A percentile compares a stretch with the other conserved stretches of the same genome.
phyloP scores from a whole-genome alignment of 768 basidiomycete species.

The Pulveroboletus ravenelii region DNA sequence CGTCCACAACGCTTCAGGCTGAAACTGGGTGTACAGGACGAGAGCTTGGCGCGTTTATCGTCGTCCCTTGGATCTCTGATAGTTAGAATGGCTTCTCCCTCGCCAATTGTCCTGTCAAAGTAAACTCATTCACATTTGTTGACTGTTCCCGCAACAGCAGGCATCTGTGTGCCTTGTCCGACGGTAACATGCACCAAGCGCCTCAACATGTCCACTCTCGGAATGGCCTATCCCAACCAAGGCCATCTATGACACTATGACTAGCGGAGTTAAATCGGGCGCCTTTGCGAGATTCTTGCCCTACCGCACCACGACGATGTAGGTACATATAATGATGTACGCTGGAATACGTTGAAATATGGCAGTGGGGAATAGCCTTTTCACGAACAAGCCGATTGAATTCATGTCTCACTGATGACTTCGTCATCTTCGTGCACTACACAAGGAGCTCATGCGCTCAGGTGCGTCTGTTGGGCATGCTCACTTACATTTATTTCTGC shows the following conservation, averaged over 20 bases:
- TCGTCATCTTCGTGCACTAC: slow-evolving; percentile 1
- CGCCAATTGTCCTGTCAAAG: too few relatives aligned
- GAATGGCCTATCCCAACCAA: slow-evolving; percentile 6
- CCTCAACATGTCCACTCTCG: neutral
- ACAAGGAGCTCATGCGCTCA: neutral
- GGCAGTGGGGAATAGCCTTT: neutral
- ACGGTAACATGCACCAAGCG: neutral
- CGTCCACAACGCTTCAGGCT: too few relatives aligned
- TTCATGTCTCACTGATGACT: neutral
- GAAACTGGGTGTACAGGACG: too few relatives aligned
- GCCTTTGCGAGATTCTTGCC: neutral
- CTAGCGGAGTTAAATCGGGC: neutral
- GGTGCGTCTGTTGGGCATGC: neutral
- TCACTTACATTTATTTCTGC: neutral
- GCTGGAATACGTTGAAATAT: neutral
- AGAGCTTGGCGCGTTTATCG: too few relatives aligned
- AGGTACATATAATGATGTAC: neutral
- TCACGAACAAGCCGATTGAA: neutral
- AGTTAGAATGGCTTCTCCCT: too few relatives aligned
- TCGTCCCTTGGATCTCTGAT: too few relatives aligned
- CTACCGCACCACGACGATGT: neutral
- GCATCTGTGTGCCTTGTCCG: slow-evolving; percentile 6
- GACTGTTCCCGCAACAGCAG: slow-evolving; percentile 2
- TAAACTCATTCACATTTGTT: too few relatives aligned
- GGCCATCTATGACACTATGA: slow-evolving; percentile 3